A percentile compares a stretch with the other conserved stretches of the same genome.
Evolutionary conservation across 2,329 filamentous ascomycete species (phyloP).

Genomic region (Fusarium sacchari): DNA sequence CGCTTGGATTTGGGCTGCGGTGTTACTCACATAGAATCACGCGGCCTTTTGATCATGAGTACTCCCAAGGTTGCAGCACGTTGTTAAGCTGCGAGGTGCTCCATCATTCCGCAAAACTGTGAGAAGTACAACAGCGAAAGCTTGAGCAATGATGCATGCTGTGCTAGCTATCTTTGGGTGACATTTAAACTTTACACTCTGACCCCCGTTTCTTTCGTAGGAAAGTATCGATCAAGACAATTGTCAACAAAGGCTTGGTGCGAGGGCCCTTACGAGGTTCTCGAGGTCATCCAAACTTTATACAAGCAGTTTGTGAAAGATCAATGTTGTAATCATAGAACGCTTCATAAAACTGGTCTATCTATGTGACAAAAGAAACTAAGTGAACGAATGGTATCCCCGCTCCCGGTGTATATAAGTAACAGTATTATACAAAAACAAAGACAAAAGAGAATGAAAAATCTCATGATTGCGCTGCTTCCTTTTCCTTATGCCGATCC

Average conservation of each 20-base stretch:
- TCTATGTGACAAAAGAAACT: neutral
- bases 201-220: neutral
- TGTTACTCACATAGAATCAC: neutral
- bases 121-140: neutral
- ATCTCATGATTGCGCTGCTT: neutral
- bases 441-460: accelerated
- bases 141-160: neutral
- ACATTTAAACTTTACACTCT: neutral
- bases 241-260: no score
- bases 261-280: no score
- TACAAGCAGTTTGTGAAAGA: accelerated
- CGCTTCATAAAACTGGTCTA: neutral
- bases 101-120: no score
- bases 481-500: neutral
- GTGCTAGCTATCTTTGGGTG: accelerated
- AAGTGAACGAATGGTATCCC: neutral
- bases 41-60: accelerated
- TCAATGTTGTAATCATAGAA: neutral
- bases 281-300: accelerated
- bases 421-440: neutral
- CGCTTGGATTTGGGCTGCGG: accelerated
- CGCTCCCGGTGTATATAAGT: neutral
- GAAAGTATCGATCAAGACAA: neutral
- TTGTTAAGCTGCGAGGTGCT: accelerated
- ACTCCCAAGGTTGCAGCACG: accelerated